Conservation (phyloP, 495 filamentous ascomycete genomes). For the Penicillium pancosmium region DNA sequence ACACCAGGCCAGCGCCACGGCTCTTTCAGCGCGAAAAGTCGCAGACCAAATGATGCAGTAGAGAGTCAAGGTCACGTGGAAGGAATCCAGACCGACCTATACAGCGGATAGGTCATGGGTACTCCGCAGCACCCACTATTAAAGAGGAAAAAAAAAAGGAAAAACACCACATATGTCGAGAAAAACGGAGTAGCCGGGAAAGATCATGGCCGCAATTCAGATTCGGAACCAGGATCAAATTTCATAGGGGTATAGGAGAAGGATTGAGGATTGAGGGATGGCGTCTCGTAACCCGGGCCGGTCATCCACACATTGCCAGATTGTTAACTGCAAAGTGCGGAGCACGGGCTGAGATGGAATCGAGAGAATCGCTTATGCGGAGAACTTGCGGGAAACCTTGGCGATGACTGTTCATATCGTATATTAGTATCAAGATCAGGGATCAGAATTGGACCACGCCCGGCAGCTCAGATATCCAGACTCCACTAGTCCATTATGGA, state of each 20-base stretch:
- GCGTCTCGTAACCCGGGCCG: constrained; percentile 3
- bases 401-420: constrained; percentile 72
- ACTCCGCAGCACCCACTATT: constrained; percentile 25
- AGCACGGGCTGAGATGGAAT: constrained; percentile 2
- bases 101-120: constrained; percentile 43
- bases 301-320: background rate
- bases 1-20: background rate
- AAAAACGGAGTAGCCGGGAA: constrained; percentile 25
- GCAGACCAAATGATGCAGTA: constrained; percentile 4
- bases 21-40: constrained; percentile 13
- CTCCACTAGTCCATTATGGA: too few species aligned
- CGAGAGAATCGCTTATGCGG: constrained; percentile 41
- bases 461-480: background rate
- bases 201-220: constrained; percentile 15
- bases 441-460: constrained; percentile 25
- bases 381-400: constrained; percentile 93
- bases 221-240: constrained; percentile 24
- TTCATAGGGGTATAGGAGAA: constrained; percentile 36
- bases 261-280: constrained; percentile 15
- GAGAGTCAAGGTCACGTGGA: constrained; percentile 5
- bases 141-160: background rate
- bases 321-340: background rate
- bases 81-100: constrained; percentile 32
- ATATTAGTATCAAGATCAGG: background rate
- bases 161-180: constrained; percentile 33